phyloP scores from a whole-genome alignment of 2,329 filamentous ascomycete genomes.

The Cladophialophora carrionii region DNA sequence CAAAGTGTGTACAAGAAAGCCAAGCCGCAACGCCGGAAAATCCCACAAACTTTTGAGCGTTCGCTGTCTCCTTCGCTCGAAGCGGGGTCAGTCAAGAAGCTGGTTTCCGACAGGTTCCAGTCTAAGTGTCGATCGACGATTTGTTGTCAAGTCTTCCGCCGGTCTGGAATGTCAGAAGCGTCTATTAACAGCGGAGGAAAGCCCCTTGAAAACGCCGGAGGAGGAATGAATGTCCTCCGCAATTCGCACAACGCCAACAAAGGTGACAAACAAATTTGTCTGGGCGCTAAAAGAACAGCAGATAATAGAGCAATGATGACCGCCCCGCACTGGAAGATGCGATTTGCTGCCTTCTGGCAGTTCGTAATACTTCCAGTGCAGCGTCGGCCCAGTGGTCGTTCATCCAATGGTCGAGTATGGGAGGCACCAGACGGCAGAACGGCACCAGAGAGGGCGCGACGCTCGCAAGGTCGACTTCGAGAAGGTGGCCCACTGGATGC shows the following conservation, averaged over 20 bases:
- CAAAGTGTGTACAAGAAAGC: constrained; percentile 23
- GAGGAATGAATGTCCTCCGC: constrained; percentile 16
- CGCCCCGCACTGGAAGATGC: constrained; percentile 22
- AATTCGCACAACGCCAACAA: constrained; percentile 22
- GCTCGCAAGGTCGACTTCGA: neutral
- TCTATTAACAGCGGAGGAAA: constrained; percentile 31
- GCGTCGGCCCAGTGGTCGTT: constrained; percentile 5
- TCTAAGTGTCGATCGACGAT: constrained; percentile 6
- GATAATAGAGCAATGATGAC: constrained; percentile 29
- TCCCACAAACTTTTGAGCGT: constrained; percentile 25
- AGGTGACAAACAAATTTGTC: constrained; percentile 23
- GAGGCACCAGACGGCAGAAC: neutral
- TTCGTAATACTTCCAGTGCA: constrained; percentile 9
- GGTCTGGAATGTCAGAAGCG: constrained; percentile 9
- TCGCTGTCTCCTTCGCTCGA: constrained; percentile 7
- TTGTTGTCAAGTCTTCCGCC: constrained; percentile 8
- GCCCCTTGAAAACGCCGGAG: constrained; percentile 19
- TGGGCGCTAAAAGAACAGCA: constrained; percentile 38
- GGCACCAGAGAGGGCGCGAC: neutral
- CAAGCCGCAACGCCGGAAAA: constrained; percentile 11
- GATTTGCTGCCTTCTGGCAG: constrained; percentile 14
- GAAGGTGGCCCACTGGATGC: constrained; percentile 12
- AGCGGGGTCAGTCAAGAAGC: neutral
- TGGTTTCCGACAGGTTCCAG: constrained; percentile 20
- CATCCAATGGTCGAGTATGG: constrained; percentile 20